phyloP scores from a whole-genome alignment of 495 filamentous ascomycete genomes.

The Podospora sp. region DNA sequence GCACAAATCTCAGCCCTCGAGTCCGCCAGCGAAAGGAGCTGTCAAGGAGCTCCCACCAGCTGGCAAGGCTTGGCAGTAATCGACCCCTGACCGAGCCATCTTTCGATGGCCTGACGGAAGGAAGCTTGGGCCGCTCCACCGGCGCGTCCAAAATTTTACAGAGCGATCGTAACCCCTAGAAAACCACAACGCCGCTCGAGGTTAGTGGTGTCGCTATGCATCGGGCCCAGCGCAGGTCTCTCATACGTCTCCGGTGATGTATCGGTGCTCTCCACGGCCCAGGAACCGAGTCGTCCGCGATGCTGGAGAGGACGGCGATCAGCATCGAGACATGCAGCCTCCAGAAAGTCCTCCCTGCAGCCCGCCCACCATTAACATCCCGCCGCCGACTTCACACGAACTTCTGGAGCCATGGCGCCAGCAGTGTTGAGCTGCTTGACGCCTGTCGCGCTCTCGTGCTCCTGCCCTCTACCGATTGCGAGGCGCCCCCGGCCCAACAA shows the following conservation, averaged over 20 bases:
- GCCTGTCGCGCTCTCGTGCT: slow-evolving; percentile 49
- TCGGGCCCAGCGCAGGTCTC: not conserved
- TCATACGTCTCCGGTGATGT: slow-evolving; percentile 2
- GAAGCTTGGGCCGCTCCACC: slow-evolving; percentile 15
- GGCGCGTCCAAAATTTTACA: slow-evolving; percentile 16
- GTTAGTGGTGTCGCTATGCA: not conserved
- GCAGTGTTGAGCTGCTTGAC: slow-evolving; percentile 57
- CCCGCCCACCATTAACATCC: slow-evolving; percentile 56
- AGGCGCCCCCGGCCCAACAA: slow-evolving; percentile 18
- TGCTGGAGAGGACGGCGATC: slow-evolving; percentile 83
- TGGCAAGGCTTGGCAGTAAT: not conserved
- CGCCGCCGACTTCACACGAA: slow-evolving; percentile 62
- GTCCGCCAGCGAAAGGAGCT: not conserved
- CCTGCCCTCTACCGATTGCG: slow-evolving; percentile 16
- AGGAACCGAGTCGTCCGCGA: slow-evolving; percentile 41
- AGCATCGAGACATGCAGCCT: slow-evolving; percentile 74
- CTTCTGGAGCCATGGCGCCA: slow-evolving; percentile 68
- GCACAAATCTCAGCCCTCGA: slow-evolving; percentile 1
- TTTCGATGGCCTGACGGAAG: slow-evolving; percentile 1
- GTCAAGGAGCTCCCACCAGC: not conserved
- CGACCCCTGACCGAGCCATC: not conserved
- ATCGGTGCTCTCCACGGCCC: not conserved
- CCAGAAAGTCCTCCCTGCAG: slow-evolving; percentile 62
- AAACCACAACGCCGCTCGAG: not conserved
- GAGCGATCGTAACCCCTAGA: not conserved